Percentiles rank a stretch among this genome's conserved stretches.
These are phyloP conservation scores for Anethum foeniculum DNA, from an alignment of 140 eudicot species.

Conservation along the genomic window DNA sequence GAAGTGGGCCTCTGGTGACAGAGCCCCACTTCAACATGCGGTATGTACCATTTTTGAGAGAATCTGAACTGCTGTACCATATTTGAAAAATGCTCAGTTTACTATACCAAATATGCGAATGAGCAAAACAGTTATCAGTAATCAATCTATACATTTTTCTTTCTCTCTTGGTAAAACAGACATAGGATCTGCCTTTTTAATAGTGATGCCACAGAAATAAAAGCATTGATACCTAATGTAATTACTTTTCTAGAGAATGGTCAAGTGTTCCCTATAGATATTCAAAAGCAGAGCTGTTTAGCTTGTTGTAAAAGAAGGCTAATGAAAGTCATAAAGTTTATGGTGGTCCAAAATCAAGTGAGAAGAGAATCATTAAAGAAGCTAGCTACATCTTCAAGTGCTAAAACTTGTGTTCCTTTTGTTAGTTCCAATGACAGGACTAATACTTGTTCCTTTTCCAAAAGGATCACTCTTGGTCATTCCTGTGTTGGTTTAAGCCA, in stretches of 20 bases:
- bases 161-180: neutral
- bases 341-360: conserved; percentile 1
- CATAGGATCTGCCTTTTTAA: neutral
- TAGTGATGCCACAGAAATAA: too few species aligned
- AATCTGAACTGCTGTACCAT: too few species aligned
- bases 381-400: neutral
- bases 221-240: neutral
- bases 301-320: conserved; percentile 1
- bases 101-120: too few species aligned
- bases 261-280: neutral
- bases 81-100: too few species aligned
- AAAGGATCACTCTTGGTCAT: neutral
- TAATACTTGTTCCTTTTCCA: neutral
- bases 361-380: conserved; percentile 4
- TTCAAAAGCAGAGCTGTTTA: neutral
- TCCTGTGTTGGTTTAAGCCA: neutral
- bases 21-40: too few species aligned
- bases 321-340: neutral
- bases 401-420: neutral
- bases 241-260: neutral
- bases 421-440: neutral
- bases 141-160: too few species aligned
- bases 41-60: too few species aligned
- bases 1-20: too few species aligned
- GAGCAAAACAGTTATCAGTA: too few species aligned